Evolutionary conservation across 108 stramenopile genomes (phyloP).

Genomic region (Skeletonema potamos): DNA sequence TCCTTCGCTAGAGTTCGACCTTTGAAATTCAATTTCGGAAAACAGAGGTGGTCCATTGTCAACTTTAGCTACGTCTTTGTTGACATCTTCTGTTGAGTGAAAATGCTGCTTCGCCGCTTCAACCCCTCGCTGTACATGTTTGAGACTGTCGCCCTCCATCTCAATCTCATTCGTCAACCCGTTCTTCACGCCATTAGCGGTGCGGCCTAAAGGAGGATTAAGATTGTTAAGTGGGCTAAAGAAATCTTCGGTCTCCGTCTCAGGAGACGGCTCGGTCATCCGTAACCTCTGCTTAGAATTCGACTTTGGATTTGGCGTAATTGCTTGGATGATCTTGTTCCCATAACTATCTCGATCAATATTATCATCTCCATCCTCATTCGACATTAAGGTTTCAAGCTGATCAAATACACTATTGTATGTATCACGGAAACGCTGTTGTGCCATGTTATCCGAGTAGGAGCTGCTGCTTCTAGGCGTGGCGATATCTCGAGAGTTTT

Average conservation of each 20-base stretch:
- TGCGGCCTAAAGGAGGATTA: not conserved
- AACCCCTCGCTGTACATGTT: not conserved
- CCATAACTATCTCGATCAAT: constrained; percentile 30
- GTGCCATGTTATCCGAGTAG: constrained; percentile 1
- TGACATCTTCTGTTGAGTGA: not conserved
- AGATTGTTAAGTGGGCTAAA: not conserved
- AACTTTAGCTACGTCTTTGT: not conserved
- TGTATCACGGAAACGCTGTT: constrained; percentile 11
- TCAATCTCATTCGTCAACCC: not conserved
- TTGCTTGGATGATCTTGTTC: constrained; percentile 19
- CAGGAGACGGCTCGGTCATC: not conserved
- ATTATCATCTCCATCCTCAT: constrained; percentile 27
- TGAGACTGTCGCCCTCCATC: not conserved
- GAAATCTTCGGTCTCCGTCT: not conserved
- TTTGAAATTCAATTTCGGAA: constrained; percentile 8
- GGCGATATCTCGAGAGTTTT: not conserved
- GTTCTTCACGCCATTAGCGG: not conserved
- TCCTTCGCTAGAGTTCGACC: not conserved
- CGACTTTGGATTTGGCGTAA: constrained; percentile 12
- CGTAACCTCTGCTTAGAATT: not conserved
- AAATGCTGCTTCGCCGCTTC: not conserved
- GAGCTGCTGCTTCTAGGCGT: constrained; percentile 11
- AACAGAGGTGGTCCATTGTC: not conserved
- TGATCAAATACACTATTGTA: constrained; percentile 43
- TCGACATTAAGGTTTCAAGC: constrained; percentile 39